Evolutionary conservation across 2,329 filamentous ascomycete species (phyloP), one percentile per base, ranked within the genome.

Genomic region (Penicillium polonicum): DNA sequence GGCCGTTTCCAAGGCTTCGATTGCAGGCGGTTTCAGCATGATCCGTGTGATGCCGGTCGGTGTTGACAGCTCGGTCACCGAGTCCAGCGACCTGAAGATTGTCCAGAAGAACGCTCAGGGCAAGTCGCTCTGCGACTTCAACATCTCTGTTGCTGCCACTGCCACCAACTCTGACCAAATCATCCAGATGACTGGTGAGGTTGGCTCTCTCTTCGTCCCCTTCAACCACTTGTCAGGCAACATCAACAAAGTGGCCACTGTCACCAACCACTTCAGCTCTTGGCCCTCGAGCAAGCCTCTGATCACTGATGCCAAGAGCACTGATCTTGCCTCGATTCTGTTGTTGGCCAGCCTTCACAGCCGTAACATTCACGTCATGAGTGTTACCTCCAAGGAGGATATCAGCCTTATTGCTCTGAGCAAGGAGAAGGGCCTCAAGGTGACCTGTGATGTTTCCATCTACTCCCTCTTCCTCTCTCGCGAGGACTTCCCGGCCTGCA

Each of bases 161-260:
- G 87, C 87, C 9, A 81, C 82, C 62, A 92, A 92, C 70, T 84
- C 88, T 17, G 85, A 89, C 64, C 87, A 91, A 76, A 88, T 92
- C 70, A 87, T 85, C 68, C 83, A 87, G 63, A 82, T 92, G 55
- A 85, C 86, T 19, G 80, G 83, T 48, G 88, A 92, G 64, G 89
- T 92, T 55, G 90, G 89, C 29, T 91, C 89, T 21, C 80, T 92
- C 43, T 92, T 91, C 78, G 89, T 92, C 61, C 89, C 89, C 15
- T 92, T 92, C 81, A 91, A 92, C 75, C 80, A 90, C 73, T 79
- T 92, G 27, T 89, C 88, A 59, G 89, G 88, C 66, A 92, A 92
- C 74, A 91, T 92, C 73, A 91, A 86, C 82, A 91, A 91, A 79
- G 89, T 92, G 45, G 88, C 89, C 21, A 86, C 89, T 10, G 88